Evolutionary conservation across 208 protist species (phyloP), one percentile per base, ranked within the genome.

Genomic region (Trypanosoma avium): DNA sequence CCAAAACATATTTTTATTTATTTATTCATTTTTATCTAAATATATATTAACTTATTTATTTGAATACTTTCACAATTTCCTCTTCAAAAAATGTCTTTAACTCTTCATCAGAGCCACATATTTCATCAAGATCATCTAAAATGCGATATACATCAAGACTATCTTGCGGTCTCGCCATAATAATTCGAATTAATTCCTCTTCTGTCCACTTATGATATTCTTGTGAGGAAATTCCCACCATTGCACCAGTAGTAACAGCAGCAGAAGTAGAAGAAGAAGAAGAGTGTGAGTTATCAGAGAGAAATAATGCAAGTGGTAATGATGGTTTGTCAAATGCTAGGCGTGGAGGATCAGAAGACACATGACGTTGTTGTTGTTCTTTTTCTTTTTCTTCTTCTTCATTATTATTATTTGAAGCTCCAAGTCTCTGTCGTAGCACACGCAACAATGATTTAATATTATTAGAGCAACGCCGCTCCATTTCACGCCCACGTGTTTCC

Each of bases 111-210:
- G 73, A 56, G 17, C 59, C 70, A 45, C 81, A 57, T 10, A 74
- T 61, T 21, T 67, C 53, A 12, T 82, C 74, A 9, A 93, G 38
- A 30, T 79, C 57, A n/a, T 93, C 84, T 27, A 93, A 33, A 38
- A 90, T 45, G 15, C 79, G 80, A 53, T 87, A 79, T 50, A 93
- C 73, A 19, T 93, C 79, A 22, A 93, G 54, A 35, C 61, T 50
- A 1, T 57, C 55, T 47, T 66, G 67, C 38, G 86, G 86, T 22
- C 75, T 66, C 1, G 67, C 81, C 38, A 82, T 77, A 10, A 93
- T 78, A 17, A 93, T 67, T 22, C 71, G 79, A 22, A 93, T 7
- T 26, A 93, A 63, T 57, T 93, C 86, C 4, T 71, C 43, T 15
- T 73, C 61, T 1, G 78, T 79, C 67, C 88, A 65, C 4, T 70